Evolutionary conservation across 371 early-diverging fungal species (phyloP).

Genomic region (Mucor circinelloides): DNA sequence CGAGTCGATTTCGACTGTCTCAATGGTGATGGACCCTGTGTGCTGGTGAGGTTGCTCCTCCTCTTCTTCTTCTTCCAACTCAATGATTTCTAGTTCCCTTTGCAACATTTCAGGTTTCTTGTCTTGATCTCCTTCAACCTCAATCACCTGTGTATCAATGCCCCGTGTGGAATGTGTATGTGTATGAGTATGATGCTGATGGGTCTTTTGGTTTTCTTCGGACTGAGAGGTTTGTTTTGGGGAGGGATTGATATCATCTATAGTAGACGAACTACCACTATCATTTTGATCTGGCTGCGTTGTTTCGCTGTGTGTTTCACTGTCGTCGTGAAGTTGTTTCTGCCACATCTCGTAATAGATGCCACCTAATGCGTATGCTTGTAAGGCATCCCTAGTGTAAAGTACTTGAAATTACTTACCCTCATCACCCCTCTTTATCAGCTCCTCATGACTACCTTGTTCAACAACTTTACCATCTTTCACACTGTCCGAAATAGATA

Average conservation of each 20-base stretch:
- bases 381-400: neutral
- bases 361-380: slow-evolving; percentile 25
- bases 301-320: slow-evolving; percentile 38
- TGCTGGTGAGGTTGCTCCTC: neutral
- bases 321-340: slow-evolving; percentile 72
- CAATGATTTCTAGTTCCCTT: neutral
- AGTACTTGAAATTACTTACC: neutral
- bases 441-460: slow-evolving; percentile 78
- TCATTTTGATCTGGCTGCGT: neutral
- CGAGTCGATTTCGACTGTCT: neutral
- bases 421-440: slow-evolving; percentile 50
- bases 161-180: neutral
- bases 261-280: neutral
- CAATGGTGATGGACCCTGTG: neutral
- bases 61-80: neutral
- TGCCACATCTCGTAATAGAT: slow-evolving; percentile 85
- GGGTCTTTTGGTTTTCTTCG: neutral
- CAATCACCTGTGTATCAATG: neutral
- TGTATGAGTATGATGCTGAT: neutral
- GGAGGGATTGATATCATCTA: neutral
- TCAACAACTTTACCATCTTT: slow-evolving; percentile 80
- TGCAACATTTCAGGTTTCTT: neutral
- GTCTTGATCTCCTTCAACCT: neutral
- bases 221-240: neutral
- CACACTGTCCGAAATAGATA: slow-evolving; percentile 19